Base-by-base conservation (phyloP, 805 yeast species). In the Candida glaebosa region DNA sequence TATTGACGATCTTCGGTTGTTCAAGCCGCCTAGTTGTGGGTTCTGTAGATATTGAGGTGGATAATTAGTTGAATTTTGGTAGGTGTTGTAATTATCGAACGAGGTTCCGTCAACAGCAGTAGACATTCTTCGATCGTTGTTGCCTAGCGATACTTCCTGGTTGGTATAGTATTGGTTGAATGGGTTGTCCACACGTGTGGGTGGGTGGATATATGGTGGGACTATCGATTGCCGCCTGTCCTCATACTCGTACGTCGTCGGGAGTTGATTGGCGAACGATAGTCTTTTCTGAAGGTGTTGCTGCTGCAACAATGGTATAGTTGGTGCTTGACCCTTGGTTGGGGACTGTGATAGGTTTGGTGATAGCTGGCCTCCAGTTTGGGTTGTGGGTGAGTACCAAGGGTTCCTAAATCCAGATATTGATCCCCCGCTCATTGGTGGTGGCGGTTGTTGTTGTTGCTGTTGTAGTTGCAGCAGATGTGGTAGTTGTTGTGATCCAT, bases 181-280 rank as follows among this genome's bases (percentile, higher is more conserved):
- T 3, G 75, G 75, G 45, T 70, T 70, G 40, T 66, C 74, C 2
- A 67, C 73, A 32, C 75, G 56, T 0, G 72, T 61, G 10, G 75
- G 75, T 8, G 75, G 75, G 34, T 63, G 63, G n/a, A 66, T 54
- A 42, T 50, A 63, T 5, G 65, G 62, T 4, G 61, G 57, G 2
- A 48, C 49, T 19, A 49, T 49, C 20, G 43, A 41, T 26, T 51
- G 60, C 18, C 44, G 42, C 37, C 51, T 51, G 28, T 52, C 53
- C 12, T 63, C 69, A 43, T 67, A 54, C 50, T 76, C 81, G 52
- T 75, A 76, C 2, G 79, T 76, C 2, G 75, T 69, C 18, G 79
- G 77, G 10, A 76, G 54, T 44, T 73, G 78, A 48, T 64, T 67
- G 9, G 73, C 62, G 43, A 65, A 68, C n/a, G 69, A 65, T 32